Conservation (phyloP, 306 rosid genomes). For the Cercis canadensis region DNA sequence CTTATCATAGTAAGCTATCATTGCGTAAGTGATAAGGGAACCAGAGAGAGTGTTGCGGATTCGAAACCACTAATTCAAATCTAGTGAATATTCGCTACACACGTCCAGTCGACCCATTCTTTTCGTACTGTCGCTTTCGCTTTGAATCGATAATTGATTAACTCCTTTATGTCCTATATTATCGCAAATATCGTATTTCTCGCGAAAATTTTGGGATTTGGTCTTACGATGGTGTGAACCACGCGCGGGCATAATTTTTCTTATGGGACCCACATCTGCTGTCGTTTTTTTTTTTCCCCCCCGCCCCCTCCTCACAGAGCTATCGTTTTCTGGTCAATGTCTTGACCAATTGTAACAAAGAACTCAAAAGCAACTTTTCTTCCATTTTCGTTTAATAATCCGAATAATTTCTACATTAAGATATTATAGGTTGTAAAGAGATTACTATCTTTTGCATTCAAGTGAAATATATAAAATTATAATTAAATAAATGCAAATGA, state of each 20-base stretch:
- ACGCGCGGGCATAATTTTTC: constrained; percentile 18
- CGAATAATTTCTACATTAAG: no score
- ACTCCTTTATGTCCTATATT: background rate
- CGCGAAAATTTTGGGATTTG: background rate
- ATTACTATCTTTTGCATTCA: background rate
- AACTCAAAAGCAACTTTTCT: background rate
- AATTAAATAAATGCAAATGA: no score
- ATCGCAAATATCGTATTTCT: background rate
- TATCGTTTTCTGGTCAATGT: background rate
- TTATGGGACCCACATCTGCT: constrained; percentile 10
- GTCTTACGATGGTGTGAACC: constrained; percentile 10
- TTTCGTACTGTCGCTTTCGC: constrained; percentile 65
- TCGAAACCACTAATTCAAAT: constrained; percentile 71
- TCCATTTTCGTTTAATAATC: no score
- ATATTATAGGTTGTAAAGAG: no score
- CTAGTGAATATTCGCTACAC: constrained; percentile 67
- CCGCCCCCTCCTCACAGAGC: constrained; percentile 13
- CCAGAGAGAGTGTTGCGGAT: constrained; percentile 50
- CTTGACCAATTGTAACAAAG: background rate
- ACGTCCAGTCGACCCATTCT: constrained; percentile 62
- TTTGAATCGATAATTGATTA: background rate
- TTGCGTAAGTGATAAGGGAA: constrained; percentile 36
- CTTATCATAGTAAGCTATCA: constrained; percentile 1
- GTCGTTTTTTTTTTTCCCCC: constrained; percentile 1
- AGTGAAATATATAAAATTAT: no score